These are phyloP conservation scores for Dryas alaskensis DNA, from an alignment of 306 rosid genomes.

Conservation along the genomic window DNA sequence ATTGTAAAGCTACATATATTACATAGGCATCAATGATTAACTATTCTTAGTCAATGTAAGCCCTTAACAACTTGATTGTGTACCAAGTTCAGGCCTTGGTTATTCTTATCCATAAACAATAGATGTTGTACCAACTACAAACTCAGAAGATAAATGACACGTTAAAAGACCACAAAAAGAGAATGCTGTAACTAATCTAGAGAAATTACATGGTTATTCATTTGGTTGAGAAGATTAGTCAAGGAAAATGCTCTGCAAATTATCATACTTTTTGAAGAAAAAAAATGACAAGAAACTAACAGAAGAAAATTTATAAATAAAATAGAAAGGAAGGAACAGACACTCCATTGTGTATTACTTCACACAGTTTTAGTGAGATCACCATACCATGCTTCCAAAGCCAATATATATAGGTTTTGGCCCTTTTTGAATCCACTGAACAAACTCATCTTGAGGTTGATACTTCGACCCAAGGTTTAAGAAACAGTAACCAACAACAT, in stretches of 20 bases:
- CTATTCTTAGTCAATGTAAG: too few species aligned
- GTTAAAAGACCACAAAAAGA: too few species aligned
- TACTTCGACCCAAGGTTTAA: constrained; percentile 69
- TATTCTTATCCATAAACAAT: too few species aligned
- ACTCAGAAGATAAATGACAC: too few species aligned
- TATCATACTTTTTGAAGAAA: neutral
- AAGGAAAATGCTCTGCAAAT: neutral
- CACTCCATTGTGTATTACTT: constrained; percentile 6
- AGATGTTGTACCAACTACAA: too few species aligned
- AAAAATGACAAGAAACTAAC: constrained; percentile 7
- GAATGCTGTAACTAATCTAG: too few species aligned
- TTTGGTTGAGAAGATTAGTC: too few species aligned
- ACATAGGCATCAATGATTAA: too few species aligned
- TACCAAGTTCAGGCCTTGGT: too few species aligned
- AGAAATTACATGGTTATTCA: too few species aligned
- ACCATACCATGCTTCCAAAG: constrained; percentile 95
- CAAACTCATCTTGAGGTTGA: constrained; percentile 68
- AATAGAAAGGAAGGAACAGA: neutral
- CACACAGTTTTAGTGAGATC: constrained; percentile 22
- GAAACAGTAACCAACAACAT: constrained; percentile 95
- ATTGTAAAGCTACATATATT: too few species aligned
- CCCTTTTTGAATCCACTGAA: constrained; percentile 77
- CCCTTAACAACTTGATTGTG: too few species aligned
- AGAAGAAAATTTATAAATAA: constrained; percentile 3
- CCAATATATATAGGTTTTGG: constrained; percentile 84